These are phyloP conservation scores for Zychaea mexicana DNA, from an alignment of 371 early-diverging fungal genomes.

Conservation along the genomic window DNA sequence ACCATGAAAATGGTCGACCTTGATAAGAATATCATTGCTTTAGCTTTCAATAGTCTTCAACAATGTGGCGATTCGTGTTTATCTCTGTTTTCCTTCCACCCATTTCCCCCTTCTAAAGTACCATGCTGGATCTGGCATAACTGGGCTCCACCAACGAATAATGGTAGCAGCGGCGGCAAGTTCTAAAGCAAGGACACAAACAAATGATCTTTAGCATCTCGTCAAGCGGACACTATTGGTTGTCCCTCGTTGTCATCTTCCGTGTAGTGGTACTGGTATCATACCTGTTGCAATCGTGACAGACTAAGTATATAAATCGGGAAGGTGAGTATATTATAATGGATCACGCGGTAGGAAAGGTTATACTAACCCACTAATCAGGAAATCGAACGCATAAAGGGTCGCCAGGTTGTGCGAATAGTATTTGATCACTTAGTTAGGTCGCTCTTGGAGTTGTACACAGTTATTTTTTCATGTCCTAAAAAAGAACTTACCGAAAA, in stretches of 20 bases:
- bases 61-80: too few relatives aligned
- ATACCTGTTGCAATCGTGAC: conserved; percentile 52
- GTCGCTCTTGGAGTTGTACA: too few relatives aligned
- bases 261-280: too few relatives aligned
- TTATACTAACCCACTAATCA: not conserved
- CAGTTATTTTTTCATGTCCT: not conserved
- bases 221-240: too few relatives aligned
- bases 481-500: conserved; percentile 20
- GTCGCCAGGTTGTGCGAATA: not conserved
- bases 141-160: conserved; percentile 74
- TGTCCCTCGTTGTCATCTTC: too few relatives aligned
- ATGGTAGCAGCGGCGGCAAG: conserved; percentile 80
- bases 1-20: conserved; percentile 59
- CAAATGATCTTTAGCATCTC: too few relatives aligned
- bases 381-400: not conserved
- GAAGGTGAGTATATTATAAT: conserved; percentile 1
- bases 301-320: conserved; percentile 51
- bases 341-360: not conserved
- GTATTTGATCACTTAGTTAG: conserved; percentile 1
- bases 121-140: conserved; percentile 60
- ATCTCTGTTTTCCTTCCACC: too few relatives aligned
- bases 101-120: too few relatives aligned
- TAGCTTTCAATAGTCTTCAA: too few relatives aligned
- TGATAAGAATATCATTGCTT: too few relatives aligned
- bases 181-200: too few relatives aligned